Conservation (phyloP, 2,329 filamentous ascomycete species). For the Colletotrichum musicola region DNA sequence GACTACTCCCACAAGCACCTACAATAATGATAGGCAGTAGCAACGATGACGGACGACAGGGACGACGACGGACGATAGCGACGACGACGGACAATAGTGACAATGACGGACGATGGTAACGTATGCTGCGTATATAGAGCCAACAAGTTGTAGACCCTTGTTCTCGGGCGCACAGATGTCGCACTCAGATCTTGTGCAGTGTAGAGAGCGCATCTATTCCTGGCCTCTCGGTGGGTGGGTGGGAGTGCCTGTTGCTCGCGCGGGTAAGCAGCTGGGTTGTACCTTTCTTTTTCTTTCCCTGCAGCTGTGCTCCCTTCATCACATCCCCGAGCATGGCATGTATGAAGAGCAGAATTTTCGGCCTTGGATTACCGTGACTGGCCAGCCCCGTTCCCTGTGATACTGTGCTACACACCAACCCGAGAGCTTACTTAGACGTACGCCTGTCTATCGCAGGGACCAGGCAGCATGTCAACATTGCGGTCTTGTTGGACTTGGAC, state of each 20-base stretch:
- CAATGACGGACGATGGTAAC: no score
- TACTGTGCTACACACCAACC: neutral
- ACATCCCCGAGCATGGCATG: constrained; percentile 4
- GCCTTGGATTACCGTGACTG: constrained; percentile 11
- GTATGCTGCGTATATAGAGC: neutral
- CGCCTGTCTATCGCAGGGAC: constrained; percentile 15
- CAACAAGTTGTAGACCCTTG: neutral
- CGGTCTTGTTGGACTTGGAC: neutral
- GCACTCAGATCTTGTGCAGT: neutral
- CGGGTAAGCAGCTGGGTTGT: constrained; percentile 10
- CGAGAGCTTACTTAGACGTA: neutral
- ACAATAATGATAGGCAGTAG: no score
- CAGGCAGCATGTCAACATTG: constrained; percentile 7
- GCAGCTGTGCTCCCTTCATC: constrained; percentile 2
- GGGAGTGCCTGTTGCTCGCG: neutral
- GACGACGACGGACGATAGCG: no score
- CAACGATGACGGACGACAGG: no score
- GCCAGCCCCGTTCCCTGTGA: neutral
- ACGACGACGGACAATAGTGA: no score
- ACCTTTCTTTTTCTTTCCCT: constrained; percentile 20
- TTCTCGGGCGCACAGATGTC: constrained; percentile 5
- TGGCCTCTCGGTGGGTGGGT: neutral
- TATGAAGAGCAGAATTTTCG: neutral
- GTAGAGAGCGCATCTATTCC: neutral
- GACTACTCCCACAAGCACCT: no score